Evolutionary conservation across 2,329 filamentous ascomycete species (phyloP).

Genomic region (Didymellaceae sp.): DNA sequence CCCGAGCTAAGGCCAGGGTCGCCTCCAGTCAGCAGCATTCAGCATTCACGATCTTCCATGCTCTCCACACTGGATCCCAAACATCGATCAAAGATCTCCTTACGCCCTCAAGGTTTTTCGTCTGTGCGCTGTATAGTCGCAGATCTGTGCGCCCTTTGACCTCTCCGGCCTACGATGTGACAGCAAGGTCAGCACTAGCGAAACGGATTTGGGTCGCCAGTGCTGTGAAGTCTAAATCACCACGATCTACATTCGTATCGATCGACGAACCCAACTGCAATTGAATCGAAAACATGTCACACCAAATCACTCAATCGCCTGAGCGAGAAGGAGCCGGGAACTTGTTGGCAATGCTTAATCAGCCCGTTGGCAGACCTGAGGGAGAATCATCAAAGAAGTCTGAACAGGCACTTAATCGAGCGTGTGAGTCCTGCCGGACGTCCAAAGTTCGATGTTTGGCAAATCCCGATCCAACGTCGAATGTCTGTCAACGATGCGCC

Average conservation of each 20-base stretch:
- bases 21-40: conserved; percentile 10
- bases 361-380: conserved; percentile 22
- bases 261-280: background rate
- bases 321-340: conserved; percentile 15
- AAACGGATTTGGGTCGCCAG: conserved; percentile 9
- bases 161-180: conserved; percentile 3
- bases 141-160: background rate
- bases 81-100: background rate
- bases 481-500: conserved; percentile 45
- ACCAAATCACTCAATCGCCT: conserved; percentile 13
- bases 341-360: conserved; percentile 23
- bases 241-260: background rate
- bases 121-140: background rate
- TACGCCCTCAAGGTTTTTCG: too few relatives aligned
- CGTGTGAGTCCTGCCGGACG: conserved; percentile 45
- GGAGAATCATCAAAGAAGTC: conserved; percentile 27
- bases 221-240: background rate
- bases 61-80: too few relatives aligned
- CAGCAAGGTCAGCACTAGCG: background rate
- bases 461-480: conserved; percentile 32
- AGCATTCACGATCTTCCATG: background rate
- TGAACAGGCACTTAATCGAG: conserved; percentile 44
- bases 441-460: conserved; percentile 46
- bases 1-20: background rate
- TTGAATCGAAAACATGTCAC: conserved; percentile 15